Evolutionary conservation across 352 stramenopile species (phyloP), one percentile per base, ranked within the genome.

Genomic region (Pythium sukuiense): DNA sequence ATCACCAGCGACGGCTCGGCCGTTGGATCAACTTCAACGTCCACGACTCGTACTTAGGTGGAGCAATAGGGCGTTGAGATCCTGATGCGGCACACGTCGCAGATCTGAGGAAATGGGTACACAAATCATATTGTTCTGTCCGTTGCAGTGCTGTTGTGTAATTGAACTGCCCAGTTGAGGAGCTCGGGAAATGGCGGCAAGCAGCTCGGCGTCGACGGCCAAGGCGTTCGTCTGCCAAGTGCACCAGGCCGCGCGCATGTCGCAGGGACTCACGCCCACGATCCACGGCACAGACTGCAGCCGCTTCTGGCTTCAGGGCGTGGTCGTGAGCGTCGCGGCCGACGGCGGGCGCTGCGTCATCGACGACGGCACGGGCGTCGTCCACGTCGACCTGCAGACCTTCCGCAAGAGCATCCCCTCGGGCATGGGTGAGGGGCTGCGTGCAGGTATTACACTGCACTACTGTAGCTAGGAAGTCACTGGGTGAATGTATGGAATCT

Each of bases 241-340:
- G 62, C 73, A 83, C 59, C 58, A 60, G 7, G 78, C 81, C 26
- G 55, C 83, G 67, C 71, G 70, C 29, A 49, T 60, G 45, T 76
- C 77, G 24, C 70, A 63, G 39, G 71, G 80, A 6, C 49, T 79
- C 2, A 85, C 65, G n/a, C 72, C 74, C 20, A 81, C 66, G 7
- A 83, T 91, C 55, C 73, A 79, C 20, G 86, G 82, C 18, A 61
- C 90, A 37, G 77, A 88, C 57, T 89, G 82, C 65, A 76, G 73
- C 45, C 84, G 86, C 8, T 79, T 91, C n/a, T 94, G 86, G 86
- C 52, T 94, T 55, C 86, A 94, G 83, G 86, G 83, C 13, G 69
- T 92, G 13, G 76, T 94, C 35, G 75, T 90, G 6, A 57, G 24
- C 68, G 62, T 20, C 68, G 78, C 26, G 35, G 55, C 8, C 1